Evolutionary conservation across 192 early-diverging fungal genomes (phyloP).

Genomic region (Spizellomyces sp.): DNA sequence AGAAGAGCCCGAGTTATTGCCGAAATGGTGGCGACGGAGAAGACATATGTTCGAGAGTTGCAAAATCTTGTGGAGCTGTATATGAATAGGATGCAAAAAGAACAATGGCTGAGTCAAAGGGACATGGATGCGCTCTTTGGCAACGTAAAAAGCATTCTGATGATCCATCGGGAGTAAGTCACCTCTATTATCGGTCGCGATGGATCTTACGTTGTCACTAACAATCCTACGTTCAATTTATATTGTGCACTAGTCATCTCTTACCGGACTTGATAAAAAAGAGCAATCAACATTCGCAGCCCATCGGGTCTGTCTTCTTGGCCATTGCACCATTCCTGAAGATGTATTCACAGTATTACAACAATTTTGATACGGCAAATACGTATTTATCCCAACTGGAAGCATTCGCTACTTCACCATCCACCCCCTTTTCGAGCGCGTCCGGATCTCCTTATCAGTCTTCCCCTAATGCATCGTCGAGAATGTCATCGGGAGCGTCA

Average conservation of each 20-base stretch:
- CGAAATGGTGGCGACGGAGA: conserved; percentile 83
- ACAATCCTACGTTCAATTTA: not conserved
- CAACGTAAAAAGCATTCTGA: conserved; percentile 79
- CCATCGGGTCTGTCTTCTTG: conserved; percentile 78
- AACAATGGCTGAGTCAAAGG: conserved; percentile 28
- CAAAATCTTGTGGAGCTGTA: conserved; percentile 72
- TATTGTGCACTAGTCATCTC: conserved; percentile 46
- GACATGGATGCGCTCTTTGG: conserved; percentile 58
- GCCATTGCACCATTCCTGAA: conserved; percentile 76
- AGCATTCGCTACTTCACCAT: conserved; percentile 13
- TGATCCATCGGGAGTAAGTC: conserved; percentile 62
- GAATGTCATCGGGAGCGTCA: conserved; percentile 27
- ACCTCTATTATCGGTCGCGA: not conserved
- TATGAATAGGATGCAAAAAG: conserved; percentile 50
- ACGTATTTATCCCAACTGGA: conserved; percentile 56
- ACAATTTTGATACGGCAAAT: conserved; percentile 79
- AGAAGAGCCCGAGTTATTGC: conserved; percentile 69
- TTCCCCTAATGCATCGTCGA: conserved; percentile 7
- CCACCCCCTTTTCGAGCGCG: conserved; percentile 17
- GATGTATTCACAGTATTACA: conserved; percentile 84
- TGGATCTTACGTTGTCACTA: conserved; percentile 5
- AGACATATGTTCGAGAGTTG: conserved; percentile 84
- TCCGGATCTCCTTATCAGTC: conserved; percentile 10
- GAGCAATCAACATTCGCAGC: conserved; percentile 38
- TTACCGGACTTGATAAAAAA: conserved; percentile 63